Evolutionary conservation across 108 stramenopile species (phyloP).

Genomic region (Fistulifera solaris): DNA sequence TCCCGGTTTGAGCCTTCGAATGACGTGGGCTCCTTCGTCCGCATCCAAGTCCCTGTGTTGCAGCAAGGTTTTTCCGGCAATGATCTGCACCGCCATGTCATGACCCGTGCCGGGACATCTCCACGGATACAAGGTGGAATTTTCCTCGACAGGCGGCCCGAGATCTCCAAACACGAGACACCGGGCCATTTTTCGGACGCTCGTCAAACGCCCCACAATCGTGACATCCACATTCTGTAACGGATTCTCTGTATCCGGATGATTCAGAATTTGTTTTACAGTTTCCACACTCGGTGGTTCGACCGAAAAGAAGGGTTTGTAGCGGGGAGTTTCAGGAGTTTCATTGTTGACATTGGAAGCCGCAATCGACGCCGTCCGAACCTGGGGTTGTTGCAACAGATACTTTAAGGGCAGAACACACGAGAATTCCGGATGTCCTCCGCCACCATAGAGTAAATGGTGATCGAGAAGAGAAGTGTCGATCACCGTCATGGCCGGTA

Average conservation of each 20-base stretch:
- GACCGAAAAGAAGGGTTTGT: conserved; percentile 7
- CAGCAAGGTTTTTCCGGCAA: conserved; percentile 25
- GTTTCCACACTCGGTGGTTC: conserved; percentile 2
- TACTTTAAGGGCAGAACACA: neutral
- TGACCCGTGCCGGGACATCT: conserved; percentile 9
- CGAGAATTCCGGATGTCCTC: neutral
- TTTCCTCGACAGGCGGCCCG: conserved; percentile 16
- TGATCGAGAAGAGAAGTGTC: neutral
- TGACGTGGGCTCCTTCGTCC: neutral
- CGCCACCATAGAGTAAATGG: neutral
- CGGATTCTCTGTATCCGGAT: neutral
- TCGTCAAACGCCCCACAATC: conserved; percentile 19
- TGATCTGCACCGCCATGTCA: conserved; percentile 33
- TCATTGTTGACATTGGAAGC: neutral
- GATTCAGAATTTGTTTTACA: neutral
- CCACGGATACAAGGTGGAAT: conserved; percentile 9
- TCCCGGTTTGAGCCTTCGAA: conserved; percentile 14
- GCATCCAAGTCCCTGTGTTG: conserved; percentile 8
- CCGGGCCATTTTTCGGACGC: conserved; percentile 25
- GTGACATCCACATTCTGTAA: conserved; percentile 7
- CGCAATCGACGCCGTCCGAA: neutral
- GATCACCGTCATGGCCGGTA: neutral
- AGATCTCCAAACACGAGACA: conserved; percentile 29
- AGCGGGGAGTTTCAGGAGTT: no score
- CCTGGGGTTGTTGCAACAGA: neutral